These are phyloP conservation scores for Haplosporangium sp. DNA, from an alignment of 371 early-diverging fungal species.

Conservation along the genomic window DNA sequence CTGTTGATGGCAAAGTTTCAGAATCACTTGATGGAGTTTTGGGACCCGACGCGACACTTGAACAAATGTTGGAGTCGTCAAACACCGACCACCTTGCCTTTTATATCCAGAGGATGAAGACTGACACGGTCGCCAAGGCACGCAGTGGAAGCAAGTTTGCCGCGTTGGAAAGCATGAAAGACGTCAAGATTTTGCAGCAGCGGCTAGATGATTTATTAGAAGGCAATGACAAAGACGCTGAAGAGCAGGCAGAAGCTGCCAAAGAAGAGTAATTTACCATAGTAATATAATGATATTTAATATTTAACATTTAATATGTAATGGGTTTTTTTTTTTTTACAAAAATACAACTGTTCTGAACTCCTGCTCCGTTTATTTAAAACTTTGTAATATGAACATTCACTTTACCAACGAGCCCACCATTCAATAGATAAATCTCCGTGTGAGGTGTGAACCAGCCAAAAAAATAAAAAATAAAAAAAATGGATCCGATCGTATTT, in stretches of 20 bases:
- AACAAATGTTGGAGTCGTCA: constrained; percentile 31
- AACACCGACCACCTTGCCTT: constrained; percentile 36
- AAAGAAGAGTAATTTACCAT: constrained; percentile 9
- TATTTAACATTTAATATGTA: no score
- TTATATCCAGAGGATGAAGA: constrained; percentile 54
- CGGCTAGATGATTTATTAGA: constrained; percentile 24
- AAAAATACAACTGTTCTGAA: no score
- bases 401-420: constrained; percentile 86
- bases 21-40: constrained; percentile 14
- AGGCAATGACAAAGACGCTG: not conserved
- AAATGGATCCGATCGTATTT: no score
- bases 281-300: not conserved
- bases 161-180: constrained; percentile 53
- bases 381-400: constrained; percentile 69
- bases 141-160: constrained; percentile 53
- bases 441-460: no score
- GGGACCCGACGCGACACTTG: constrained; percentile 42
- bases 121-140: constrained; percentile 52
- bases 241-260: constrained; percentile 8
- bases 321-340: no score
- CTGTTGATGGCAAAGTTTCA: constrained; percentile 6
- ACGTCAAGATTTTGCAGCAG: constrained; percentile 51
- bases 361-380: constrained; percentile 1
- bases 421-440: constrained; percentile 64
- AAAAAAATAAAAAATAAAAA: no score